Evolutionary conservation across 2,329 filamentous ascomycete genomes (phyloP).

Genomic region (Phyllosticta citrichinensis): DNA sequence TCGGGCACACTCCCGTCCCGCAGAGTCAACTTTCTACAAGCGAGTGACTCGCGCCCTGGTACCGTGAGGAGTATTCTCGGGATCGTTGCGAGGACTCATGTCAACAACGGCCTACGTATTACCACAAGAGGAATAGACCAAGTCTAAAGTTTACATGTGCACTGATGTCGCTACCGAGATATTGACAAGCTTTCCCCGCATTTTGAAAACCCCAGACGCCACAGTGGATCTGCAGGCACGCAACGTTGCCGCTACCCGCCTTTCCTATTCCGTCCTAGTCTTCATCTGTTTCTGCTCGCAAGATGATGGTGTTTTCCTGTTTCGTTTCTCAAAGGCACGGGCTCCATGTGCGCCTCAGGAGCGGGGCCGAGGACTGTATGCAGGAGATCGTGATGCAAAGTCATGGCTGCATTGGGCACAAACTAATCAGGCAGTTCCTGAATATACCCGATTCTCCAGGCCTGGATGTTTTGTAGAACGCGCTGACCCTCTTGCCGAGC

Average conservation of each 20-base stretch:
- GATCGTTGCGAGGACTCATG: not conserved
- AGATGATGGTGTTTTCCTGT: not conserved
- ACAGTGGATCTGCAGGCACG: not conserved
- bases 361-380: not conserved
- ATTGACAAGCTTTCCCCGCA: slow-evolving; percentile 1
- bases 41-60: not conserved
- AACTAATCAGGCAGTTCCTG: not conserved
- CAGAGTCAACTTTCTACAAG: not conserved
- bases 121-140: slow-evolving; percentile 3
- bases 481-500: not conserved
- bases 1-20: not conserved
- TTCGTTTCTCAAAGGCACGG: not conserved
- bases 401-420: not conserved
- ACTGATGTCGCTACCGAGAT: not conserved
- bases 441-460: not conserved
- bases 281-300: not conserved
- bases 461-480: not conserved
- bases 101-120: not conserved
- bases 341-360: not conserved
- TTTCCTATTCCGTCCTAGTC: not conserved
- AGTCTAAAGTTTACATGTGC: not conserved
- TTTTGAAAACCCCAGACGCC: not conserved
- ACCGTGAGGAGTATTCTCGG: not conserved
- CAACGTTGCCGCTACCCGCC: not conserved
- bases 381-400: not conserved